Base-by-base conservation (phyloP, 2,329 filamentous ascomycete species). In the Ceratocystis diversiconidia region DNA sequence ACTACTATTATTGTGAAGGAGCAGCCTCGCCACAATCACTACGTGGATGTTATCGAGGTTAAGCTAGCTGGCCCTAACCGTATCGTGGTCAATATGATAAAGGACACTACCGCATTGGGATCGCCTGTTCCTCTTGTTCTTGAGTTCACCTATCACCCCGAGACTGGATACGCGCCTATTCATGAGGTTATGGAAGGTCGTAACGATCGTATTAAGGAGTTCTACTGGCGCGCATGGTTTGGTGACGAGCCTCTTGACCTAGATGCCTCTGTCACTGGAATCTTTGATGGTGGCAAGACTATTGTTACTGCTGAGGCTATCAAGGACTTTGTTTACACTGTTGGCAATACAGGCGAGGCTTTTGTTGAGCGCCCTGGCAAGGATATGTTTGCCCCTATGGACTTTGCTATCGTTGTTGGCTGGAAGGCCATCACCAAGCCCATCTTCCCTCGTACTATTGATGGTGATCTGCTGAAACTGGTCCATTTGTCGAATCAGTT, bases 341-440 rank as follows among this genome's bases (percentile, higher is more conserved):
- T 99, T 70, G 94, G 95, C 69, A 99, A 99, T 78, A 96, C 89
- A 15, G 92, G 92, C 46, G 94, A 99, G 75, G 92, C 94, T 6
- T 99, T 99, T 71, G 92, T 99, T 64, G 92, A 97, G 72, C 85
- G 92, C 61, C 92, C 92, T 57, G 92, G 91, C 70, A 97, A 97
- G 79, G 86, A 89, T 69, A 89, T 96, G 69, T 92, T 88, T 71
- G 94, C 94, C 6, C 94, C 95, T 41, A 99, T 99, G 94, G 94
- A 99, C 76, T 99, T 96, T 72, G 92, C 92, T 70, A 96, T 96
- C 70, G 92, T 96, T n/a, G 88, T 95, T 62, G 92, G 92, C 69
- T 96, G 92, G 92, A 97, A 99, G 79, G 94, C 94, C 55, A 99
- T 99, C 73, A 99, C 92, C 10, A 97, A 97, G 82, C 94, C 94